These are phyloP conservation scores for Exserohilum turcica DNA, from an alignment of 2,329 filamentous ascomycete species.

Conservation along the genomic window DNA sequence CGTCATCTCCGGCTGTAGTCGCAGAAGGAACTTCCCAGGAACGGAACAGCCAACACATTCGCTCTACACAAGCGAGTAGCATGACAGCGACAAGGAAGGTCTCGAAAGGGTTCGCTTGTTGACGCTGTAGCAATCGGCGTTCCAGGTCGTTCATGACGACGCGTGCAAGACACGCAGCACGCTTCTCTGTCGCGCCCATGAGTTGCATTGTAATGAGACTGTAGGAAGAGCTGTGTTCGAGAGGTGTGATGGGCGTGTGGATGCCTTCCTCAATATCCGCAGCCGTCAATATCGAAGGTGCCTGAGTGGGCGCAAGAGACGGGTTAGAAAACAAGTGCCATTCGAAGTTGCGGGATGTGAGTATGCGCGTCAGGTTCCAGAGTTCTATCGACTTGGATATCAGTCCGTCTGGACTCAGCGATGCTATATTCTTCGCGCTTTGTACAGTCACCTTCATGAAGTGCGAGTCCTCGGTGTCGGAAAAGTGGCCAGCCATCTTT, in stretches of 20 bases:
- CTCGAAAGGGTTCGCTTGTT: constrained; percentile 62
- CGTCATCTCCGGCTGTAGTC: background rate
- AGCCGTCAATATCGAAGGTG: constrained; percentile 38
- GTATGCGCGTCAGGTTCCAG: constrained; percentile 61
- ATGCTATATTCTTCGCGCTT: constrained; percentile 38
- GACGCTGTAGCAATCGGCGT: constrained; percentile 62
- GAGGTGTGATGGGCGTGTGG: constrained; percentile 35
- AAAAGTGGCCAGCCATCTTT: constrained; percentile 53
- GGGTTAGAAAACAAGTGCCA: constrained; percentile 58
- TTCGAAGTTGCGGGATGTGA: constrained; percentile 55
- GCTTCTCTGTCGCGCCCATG: constrained; percentile 60
- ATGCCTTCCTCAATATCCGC: constrained; percentile 37
- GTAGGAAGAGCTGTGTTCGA: constrained; percentile 52
- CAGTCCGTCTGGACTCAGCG: constrained; percentile 50
- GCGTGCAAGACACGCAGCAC: constrained; percentile 58
- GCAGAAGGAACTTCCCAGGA: constrained; percentile 51
- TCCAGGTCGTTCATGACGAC: constrained; percentile 65
- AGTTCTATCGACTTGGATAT: constrained; percentile 60
- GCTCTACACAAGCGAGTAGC: constrained; percentile 63
- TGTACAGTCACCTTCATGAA: constrained; percentile 59
- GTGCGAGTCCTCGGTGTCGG: constrained; percentile 55
- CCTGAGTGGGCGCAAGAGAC: constrained; percentile 40
- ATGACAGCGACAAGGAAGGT: constrained; percentile 65
- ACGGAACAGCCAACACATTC: constrained; percentile 63
- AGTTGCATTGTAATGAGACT: constrained; percentile 60